A percentile compares a stretch with the other conserved stretches of the same genome.
These are phyloP conservation scores for Castanopsis chinensis DNA, from an alignment of 306 rosid species.

Conservation along the genomic window DNA sequence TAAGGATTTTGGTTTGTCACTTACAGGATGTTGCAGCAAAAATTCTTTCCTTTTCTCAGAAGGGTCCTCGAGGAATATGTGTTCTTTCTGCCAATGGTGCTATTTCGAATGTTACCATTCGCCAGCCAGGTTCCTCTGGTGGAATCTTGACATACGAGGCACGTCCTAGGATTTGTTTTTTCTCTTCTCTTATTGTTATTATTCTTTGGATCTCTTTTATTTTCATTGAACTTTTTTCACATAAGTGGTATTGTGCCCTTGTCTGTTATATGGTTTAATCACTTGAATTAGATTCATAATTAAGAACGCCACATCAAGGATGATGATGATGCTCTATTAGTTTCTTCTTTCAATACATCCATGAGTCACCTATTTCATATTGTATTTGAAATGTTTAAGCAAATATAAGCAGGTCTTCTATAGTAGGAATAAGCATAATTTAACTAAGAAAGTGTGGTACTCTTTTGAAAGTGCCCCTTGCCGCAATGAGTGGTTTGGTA, in stretches of 20 bases:
- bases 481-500: neutral
- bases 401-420: constrained; percentile 9
- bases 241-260: neutral
- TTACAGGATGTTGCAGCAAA: constrained; percentile 82
- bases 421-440: neutral
- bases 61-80: constrained; percentile 65
- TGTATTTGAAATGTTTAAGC: neutral
- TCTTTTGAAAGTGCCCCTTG: constrained; percentile 1
- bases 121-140: constrained; percentile 69
- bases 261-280: neutral
- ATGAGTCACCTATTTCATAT: constrained; percentile 17
- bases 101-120: constrained; percentile 73
- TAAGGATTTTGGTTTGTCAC: constrained; percentile 13
- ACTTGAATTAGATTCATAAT: neutral
- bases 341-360: constrained; percentile 9
- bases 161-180: constrained; percentile 17
- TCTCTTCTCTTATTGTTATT: too few relatives aligned
- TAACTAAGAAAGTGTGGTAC: constrained; percentile 9
- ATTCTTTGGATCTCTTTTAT: constrained; percentile 5
- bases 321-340: neutral
- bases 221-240: constrained; percentile 2
- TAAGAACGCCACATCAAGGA: neutral
- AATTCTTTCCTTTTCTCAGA: constrained; percentile 58
- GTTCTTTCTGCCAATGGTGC: constrained; percentile 83
- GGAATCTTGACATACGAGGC: constrained; percentile 84